Evolutionary conservation across 768 basidiomycete species (phyloP).

Genomic region (Tylopilus sp.): DNA sequence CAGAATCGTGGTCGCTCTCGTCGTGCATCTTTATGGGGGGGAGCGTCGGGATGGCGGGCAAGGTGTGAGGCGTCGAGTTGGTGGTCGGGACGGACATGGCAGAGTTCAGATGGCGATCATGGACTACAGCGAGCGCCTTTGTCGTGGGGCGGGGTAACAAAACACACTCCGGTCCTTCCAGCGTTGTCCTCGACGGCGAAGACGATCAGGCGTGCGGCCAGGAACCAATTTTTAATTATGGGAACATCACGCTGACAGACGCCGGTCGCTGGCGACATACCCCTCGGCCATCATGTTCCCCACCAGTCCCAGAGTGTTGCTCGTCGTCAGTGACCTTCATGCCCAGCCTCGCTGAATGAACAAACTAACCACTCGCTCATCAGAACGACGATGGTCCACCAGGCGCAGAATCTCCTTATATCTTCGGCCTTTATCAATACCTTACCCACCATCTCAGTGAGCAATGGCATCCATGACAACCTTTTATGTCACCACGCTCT

Average conservation of each 20-base stretch:
- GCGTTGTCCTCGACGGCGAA: constrained; percentile 9
- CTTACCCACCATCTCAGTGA: constrained; percentile 59
- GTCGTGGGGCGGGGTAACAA: constrained; percentile 2
- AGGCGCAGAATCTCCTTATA: constrained; percentile 65
- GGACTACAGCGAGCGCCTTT: constrained; percentile 5
- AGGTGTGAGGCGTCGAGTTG: constrained; percentile 23
- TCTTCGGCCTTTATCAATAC: constrained; percentile 65
- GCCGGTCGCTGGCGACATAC: not conserved
- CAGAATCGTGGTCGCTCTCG: constrained; percentile 23
- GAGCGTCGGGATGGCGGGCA: constrained; percentile 39
- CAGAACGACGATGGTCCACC: constrained; percentile 90
- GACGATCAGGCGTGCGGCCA: not conserved
- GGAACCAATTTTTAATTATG: constrained; percentile 19
- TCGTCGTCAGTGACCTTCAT: constrained; percentile 38
- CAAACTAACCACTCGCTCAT: not conserved
- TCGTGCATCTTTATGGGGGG: constrained; percentile 44
- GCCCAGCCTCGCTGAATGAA: not conserved
- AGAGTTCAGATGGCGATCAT: constrained; percentile 15
- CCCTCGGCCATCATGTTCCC: constrained; percentile 7
- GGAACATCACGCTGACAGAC: constrained; percentile 19
- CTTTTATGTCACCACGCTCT: constrained; percentile 4
- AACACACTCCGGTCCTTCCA: not conserved
- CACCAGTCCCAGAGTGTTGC: constrained; percentile 32
- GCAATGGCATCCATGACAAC: constrained; percentile 12
- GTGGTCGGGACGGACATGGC: constrained; percentile 19